Evolutionary conservation across 2,329 filamentous ascomycete species (phyloP), one percentile per base, ranked within the genome.

Genomic region (Didymellaceae sp.): DNA sequence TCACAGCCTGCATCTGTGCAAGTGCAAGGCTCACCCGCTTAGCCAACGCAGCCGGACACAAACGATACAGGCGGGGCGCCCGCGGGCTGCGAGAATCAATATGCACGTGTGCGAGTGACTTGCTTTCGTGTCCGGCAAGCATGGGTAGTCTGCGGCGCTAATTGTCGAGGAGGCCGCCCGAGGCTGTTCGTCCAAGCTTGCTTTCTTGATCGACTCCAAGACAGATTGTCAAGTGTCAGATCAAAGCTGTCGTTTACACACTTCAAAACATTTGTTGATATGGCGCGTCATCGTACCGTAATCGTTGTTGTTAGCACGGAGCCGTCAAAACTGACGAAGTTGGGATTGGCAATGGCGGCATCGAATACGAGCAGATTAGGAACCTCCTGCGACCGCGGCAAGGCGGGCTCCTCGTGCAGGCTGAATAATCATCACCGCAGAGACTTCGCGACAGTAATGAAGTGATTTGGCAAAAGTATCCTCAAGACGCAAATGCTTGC

Each of bases 81-180:
- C 37, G 37, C 22, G 31, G 13, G 7, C 32, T 42, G 37, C 37
- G 10, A 31, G 35, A 14, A 32, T 14, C 34, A 24, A 16, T n/a
- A 52, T 31, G 37, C 48, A 46, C 48, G 48, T 52, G 48, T 52
- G 26, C 42, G 10, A 51, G 25, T 51, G 48, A 51, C 30, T 51
- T 51, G 41, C 17, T 24, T 37, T 41, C 42, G 37, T 52, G 32
- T 28, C 35, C 41, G 41, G 30, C 20, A 9, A 20, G 24, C 21
- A n/a, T 22, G 13, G 46, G 34, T 22, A 17, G 28, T 43, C 17
- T 20, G 20, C 35, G 30, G 41, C 40, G 40, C 31, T 24, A 28
- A 26, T n/a, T 26, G 18, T 18, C 22, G 30, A 37, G 16, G 30
- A 14, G 11, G 10, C 17, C 18, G n/a, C 11, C 31, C n/a, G 25